Evolutionary conservation across 352 stramenopile species (phyloP).

Genomic region (Phytophthora lateralis): DNA sequence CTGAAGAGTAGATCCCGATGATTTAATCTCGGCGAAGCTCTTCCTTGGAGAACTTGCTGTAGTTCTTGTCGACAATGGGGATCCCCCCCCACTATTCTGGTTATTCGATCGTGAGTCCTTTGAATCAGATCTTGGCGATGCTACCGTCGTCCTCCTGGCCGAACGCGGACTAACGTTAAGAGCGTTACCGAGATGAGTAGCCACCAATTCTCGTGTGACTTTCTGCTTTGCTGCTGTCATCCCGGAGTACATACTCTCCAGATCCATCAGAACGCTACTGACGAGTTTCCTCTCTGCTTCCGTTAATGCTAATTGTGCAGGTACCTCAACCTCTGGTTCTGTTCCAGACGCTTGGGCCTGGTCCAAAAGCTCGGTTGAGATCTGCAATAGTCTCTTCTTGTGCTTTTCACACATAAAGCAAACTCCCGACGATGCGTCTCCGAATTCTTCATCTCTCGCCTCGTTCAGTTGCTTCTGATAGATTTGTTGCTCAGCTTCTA

Average conservation of each 20-base stretch:
- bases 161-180: constrained; percentile 4
- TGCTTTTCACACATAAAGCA: constrained; percentile 63
- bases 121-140: neutral
- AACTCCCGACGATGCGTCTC: neutral
- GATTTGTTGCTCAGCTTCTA: constrained; percentile 43
- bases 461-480: constrained; percentile 39
- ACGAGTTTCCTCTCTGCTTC: constrained; percentile 47
- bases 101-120: constrained; percentile 2
- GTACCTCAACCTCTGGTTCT: constrained; percentile 17
- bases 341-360: constrained; percentile 3
- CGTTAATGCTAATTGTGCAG: constrained; percentile 23
- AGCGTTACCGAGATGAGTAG: constrained; percentile 14
- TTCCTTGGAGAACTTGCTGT: constrained; percentile 17
- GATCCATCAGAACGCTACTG: constrained; percentile 45
- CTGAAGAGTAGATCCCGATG: constrained; percentile 17
- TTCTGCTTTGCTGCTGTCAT: constrained; percentile 48
- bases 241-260: constrained; percentile 51
- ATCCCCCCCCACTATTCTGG: constrained; percentile 10
- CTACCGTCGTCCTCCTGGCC: constrained; percentile 6
- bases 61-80: constrained; percentile 8
- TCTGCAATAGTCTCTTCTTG: constrained; percentile 49
- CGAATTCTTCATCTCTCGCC: constrained; percentile 12
- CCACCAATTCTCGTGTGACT: constrained; percentile 32
- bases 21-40: neutral
- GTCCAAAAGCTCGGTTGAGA: constrained; percentile 50